A percentile compares a stretch with the other conserved stretches of the same genome.
These are phyloP conservation scores for Neonectria magnoliae DNA, from an alignment of 2,329 filamentous ascomycete genomes.

Conservation along the genomic window DNA sequence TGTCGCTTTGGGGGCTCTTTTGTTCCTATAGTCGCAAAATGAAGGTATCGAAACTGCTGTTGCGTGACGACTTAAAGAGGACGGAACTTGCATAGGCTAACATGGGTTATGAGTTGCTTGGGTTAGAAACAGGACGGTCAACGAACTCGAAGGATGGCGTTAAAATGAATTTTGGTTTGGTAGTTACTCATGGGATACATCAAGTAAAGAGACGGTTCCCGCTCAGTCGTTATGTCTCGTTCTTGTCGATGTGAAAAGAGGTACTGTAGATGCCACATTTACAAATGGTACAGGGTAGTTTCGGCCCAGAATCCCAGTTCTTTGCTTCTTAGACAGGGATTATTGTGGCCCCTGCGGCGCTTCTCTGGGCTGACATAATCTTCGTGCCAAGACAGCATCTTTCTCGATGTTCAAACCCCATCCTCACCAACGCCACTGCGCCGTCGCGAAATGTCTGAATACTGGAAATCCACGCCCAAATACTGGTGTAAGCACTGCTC, in stretches of 20 bases:
- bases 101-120: neutral
- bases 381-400: constrained; percentile 3
- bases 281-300: neutral
- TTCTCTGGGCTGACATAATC: constrained; percentile 30
- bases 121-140: neutral
- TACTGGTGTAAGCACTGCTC: constrained; percentile 99
- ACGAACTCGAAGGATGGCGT: neutral
- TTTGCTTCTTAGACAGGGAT: neutral
- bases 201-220: neutral
- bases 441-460: constrained; percentile 79
- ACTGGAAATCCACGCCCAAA: constrained; percentile 97
- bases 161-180: neutral
- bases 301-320: neutral
- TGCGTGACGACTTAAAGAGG: neutral
- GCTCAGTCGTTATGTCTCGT: neutral
- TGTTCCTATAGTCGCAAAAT: neutral
- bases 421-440: constrained; percentile 8
- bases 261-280: neutral
- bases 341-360: constrained; percentile 5
- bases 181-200: neutral
- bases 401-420: constrained; percentile 2
- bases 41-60: neutral
- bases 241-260: neutral
- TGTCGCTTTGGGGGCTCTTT: neutral
- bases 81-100: constrained; percentile 7